These are phyloP conservation scores for Dioszegia hungarica DNA, from an alignment of 768 basidiomycete genomes.

Conservation along the genomic window DNA sequence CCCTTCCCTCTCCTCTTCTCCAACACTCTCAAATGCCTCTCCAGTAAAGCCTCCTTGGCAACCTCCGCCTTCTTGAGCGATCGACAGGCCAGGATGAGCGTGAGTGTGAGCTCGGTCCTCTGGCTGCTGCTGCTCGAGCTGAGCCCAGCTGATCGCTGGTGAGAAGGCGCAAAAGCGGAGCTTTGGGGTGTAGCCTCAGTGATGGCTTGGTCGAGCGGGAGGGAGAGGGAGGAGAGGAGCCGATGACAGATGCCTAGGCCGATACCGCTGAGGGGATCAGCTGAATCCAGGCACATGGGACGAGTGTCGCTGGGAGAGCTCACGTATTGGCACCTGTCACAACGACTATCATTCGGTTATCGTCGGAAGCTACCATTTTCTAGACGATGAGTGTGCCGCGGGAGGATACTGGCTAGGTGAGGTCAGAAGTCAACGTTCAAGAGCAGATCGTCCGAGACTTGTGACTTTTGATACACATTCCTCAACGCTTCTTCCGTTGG, in stretches of 20 bases:
- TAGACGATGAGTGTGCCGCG: not conserved
- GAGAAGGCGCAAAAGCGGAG: conserved; percentile 19
- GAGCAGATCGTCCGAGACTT: not conserved
- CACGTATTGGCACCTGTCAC: conserved; percentile 50
- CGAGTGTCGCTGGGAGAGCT: not conserved
- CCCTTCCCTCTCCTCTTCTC: conserved; percentile 23
- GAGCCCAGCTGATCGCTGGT: not conserved
- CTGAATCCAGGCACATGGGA: not conserved
- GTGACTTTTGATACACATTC: too few relatives aligned
- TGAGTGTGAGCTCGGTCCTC: conserved; percentile 27
- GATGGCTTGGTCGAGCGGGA: conserved; percentile 18
- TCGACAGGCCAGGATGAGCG: conserved; percentile 48
- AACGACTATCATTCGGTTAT: conserved; percentile 41
- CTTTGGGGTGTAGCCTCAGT: conserved; percentile 20
- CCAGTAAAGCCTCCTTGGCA: conserved; percentile 28
- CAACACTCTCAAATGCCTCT: conserved; percentile 27
- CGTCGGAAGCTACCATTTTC: not conserved
- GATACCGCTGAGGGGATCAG: conserved; percentile 33
- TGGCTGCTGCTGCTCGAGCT: too few relatives aligned
- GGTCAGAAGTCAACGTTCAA: too few relatives aligned
- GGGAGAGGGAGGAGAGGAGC: conserved; percentile 41
- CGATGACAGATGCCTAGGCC: conserved; percentile 46
- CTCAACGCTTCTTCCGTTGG: not conserved
- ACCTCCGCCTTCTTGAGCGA: conserved; percentile 28
- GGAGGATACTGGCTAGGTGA: not conserved